Base-by-base conservation (phyloP, 2,329 filamentous ascomycete species). In the Raffaelea albimanens region DNA sequence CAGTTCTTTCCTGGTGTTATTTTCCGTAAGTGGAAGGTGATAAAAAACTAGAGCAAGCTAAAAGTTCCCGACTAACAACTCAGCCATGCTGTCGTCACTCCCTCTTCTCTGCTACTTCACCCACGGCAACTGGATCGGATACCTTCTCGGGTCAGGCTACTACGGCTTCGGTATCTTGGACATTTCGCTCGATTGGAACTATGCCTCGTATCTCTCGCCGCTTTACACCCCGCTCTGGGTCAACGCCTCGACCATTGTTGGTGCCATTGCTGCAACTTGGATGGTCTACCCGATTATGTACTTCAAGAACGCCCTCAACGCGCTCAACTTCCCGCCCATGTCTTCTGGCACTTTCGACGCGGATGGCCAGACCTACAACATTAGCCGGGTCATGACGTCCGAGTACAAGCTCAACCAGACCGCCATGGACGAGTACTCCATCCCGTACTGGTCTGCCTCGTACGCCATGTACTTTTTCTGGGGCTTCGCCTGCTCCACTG, bases 101-200 rank as follows among this genome's bases (percentile, higher is more conserved):
- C 52, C 61, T 1, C 49, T 64, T 8, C 46, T 62, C 3, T 61
- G 59, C 48, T 63, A 59, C 51, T 56, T 63, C 46, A 55, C 54
- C 9, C 59, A 61, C 34, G 60, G 60, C 18, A 56, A 63, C 14
- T 59, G 58, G 55, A 62, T 57, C 10, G 58, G 57, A 23, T 63
- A 56, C 43, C 43, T 62, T 8, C 23, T 63, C 38, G 61, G 60
- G 10, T 62, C 58, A 8, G 66, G 65, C 8, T 69, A 71, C 50
- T 67, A 72, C 51, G 69, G 68, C n/a, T 56, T 71, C 3, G 69
- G 69, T 1, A 56, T 70, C 5, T 58, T 70, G 11, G 61, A 54
- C 7, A 40, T 68, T 21, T 67, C 61, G 7, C 64, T 71, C 25
- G 69, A 72, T 51, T 71, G 68, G 65, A 63, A 69, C 50, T 70